These are phyloP conservation scores for Acacia pycnantha DNA, from an alignment of 331 rosid species.

Conservation along the genomic window DNA sequence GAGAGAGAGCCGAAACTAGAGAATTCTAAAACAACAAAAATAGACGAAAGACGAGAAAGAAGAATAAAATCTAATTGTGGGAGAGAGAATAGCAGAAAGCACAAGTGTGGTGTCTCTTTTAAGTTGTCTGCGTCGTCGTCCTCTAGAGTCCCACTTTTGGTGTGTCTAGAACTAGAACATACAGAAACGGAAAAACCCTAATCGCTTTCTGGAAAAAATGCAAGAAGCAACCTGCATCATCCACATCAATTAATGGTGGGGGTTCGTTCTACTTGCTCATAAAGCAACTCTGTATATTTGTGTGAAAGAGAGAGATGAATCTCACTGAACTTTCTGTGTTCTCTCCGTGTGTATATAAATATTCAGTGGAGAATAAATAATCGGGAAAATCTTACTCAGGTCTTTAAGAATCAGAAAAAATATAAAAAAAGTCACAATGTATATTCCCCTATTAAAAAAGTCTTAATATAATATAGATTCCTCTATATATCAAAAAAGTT, in stretches of 20 bases:
- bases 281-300: not conserved
- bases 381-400: not conserved
- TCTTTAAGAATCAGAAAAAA: too few relatives aligned
- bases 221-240: not conserved
- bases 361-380: conserved; percentile 30
- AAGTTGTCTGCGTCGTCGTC: too few relatives aligned
- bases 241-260: not conserved
- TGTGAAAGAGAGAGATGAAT: conserved; percentile 16
- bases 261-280: not conserved
- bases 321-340: conserved; percentile 17
- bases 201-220: conserved; percentile 4
- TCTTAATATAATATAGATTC: too few relatives aligned
- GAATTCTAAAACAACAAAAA: not conserved
- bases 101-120: not conserved
- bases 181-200: not conserved
- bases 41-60: not conserved
- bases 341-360: not conserved
- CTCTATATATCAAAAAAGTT: too few relatives aligned
- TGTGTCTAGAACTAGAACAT: not conserved
- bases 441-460: too few relatives aligned
- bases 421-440: too few relatives aligned
- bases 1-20: not conserved
- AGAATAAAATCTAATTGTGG: not conserved
- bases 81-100: not conserved
- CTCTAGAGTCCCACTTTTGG: not conserved